A percentile compares a stretch with the other conserved stretches of the same genome.
phyloP scores from a whole-genome alignment of 2,329 filamentous ascomycete genomes.

The Colletotrichum cereale region DNA sequence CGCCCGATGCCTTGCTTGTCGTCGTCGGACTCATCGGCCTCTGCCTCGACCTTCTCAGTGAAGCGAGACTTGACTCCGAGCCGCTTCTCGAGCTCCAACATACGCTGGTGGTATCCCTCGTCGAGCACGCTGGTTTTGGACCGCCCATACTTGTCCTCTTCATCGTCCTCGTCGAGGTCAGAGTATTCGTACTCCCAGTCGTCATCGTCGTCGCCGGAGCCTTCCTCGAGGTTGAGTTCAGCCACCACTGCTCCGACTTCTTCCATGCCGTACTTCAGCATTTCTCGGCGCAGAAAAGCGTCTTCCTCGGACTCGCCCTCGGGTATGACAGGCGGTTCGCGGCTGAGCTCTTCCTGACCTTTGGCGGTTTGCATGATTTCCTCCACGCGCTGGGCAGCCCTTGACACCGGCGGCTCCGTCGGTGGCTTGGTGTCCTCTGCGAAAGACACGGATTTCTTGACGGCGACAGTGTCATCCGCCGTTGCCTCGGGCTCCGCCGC shows the following conservation, averaged over 20 bases:
- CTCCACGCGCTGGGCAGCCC: slow-evolving; percentile 63
- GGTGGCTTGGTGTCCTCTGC: slow-evolving; percentile 68
- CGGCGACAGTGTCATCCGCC: slow-evolving; percentile 6
- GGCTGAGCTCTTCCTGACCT: slow-evolving; percentile 63
- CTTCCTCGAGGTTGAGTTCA: slow-evolving; percentile 86
- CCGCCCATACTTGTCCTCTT: slow-evolving; percentile 82
- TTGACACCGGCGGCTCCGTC: slow-evolving; percentile 54
- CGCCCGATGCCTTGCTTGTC: slow-evolving; percentile 67
- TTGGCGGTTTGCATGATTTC: slow-evolving; percentile 69
- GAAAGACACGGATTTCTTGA: slow-evolving; percentile 74
- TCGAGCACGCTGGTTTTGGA: slow-evolving; percentile 75
- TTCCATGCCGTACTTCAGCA: slow-evolving; percentile 89
- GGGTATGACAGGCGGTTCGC: slow-evolving; percentile 70
- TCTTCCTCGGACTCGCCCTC: slow-evolving; percentile 85
- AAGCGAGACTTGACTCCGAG: slow-evolving; percentile 71
- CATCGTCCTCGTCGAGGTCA: slow-evolving; percentile 69
- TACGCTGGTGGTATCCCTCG: slow-evolving; percentile 82
- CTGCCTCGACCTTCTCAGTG: slow-evolving; percentile 52
- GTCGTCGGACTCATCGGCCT: slow-evolving; percentile 52
- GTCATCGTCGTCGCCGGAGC: slow-evolving; percentile 65
- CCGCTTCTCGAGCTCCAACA: slow-evolving; percentile 86
- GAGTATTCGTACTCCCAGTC: slow-evolving; percentile 63
- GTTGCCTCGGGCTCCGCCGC: slow-evolving; percentile 1
- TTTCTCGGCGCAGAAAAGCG: slow-evolving; percentile 82
- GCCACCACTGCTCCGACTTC: slow-evolving; percentile 94